Percentiles rank a stretch among this genome's conserved stretches.
These are phyloP conservation scores for Dentiscutata heterogama DNA, from an alignment of 371 early-diverging fungal genomes.

Conservation along the genomic window DNA sequence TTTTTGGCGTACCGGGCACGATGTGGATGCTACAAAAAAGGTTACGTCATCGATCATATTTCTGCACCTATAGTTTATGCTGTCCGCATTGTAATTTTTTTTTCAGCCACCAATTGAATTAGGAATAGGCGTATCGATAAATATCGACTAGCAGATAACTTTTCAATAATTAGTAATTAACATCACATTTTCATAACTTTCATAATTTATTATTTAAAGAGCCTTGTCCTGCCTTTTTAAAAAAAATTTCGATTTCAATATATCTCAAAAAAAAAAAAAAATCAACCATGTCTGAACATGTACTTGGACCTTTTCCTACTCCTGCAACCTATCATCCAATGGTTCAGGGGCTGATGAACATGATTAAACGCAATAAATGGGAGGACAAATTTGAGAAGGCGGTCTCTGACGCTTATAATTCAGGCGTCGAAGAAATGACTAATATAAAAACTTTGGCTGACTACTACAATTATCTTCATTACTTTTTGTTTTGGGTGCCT, in stretches of 20 bases:
- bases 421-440: not conserved
- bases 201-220: too few relatives aligned
- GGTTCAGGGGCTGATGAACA: not conserved
- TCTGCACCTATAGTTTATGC: too few relatives aligned
- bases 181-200: too few relatives aligned
- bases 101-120: too few relatives aligned
- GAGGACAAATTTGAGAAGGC: not conserved
- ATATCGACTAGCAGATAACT: too few relatives aligned
- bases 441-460: not conserved
- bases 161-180: too few relatives aligned
- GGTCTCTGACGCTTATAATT: not conserved
- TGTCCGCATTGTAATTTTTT: too few relatives aligned
- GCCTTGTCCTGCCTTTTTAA: too few relatives aligned
- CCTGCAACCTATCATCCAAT: not conserved
- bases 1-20: too few relatives aligned
- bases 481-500: slow-evolving; percentile 30
- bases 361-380: not conserved
- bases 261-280: not conserved
- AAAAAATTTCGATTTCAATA: not conserved
- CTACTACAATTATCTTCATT: slow-evolving; percentile 15
- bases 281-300: not conserved
- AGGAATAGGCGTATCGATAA: too few relatives aligned
- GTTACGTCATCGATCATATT: too few relatives aligned
- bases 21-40: too few relatives aligned
- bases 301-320: slow-evolving; percentile 23